Evolutionary conservation across 768 basidiomycete genomes (phyloP), one percentile per base, ranked within the genome.

Genomic region (Cantharellus cinnabarinus): DNA sequence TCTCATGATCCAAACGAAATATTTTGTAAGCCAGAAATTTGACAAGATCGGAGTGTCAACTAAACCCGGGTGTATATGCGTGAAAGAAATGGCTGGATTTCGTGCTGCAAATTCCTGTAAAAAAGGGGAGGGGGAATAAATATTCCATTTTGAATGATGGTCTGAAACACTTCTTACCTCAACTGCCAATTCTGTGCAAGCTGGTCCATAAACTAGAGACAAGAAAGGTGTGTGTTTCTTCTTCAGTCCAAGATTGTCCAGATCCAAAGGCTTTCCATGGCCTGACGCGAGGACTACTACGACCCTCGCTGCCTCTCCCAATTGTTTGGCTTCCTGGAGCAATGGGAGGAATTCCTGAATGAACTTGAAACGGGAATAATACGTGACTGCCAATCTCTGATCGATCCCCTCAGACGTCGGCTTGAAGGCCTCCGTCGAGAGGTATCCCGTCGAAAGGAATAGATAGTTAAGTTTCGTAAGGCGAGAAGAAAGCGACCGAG

Each of bases 351-450:
- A 34, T 29, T 63, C 62, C 5, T 51, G 34, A 3, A 55, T 51
- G 41, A 63, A 60, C 54, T 60, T 61, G 55, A 55, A 64, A 4
- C 64, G 57, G 3, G 58, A 50, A 48, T 64, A 64, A 42, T 61
- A 62, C 42, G 61, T 60, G 35, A 63, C 39, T 10, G 63, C 54
- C 5, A 63, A 55, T 41, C 62, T 61, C 38, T 38, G 44, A 42
- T 65, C 64, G 29, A 63, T 56, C 2, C 64, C 64, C 42, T 63
- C 63, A 58, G 51, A 3, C 57, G 56, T 35, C 42, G 39, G 57
- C 7, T 10, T 54, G 52, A 54, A 37, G 10, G 7, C 10, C 14
- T 37, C 14, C 10, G 52, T 54, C 14, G 52, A 54, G 14, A 10
- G 52, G 35, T 10, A 14, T 37, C 35, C 52, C 7, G 7, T 7